Evolutionary conservation across 2,329 filamentous ascomycete genomes (phyloP).

Genomic region (Chaetomiaceae sp.): DNA sequence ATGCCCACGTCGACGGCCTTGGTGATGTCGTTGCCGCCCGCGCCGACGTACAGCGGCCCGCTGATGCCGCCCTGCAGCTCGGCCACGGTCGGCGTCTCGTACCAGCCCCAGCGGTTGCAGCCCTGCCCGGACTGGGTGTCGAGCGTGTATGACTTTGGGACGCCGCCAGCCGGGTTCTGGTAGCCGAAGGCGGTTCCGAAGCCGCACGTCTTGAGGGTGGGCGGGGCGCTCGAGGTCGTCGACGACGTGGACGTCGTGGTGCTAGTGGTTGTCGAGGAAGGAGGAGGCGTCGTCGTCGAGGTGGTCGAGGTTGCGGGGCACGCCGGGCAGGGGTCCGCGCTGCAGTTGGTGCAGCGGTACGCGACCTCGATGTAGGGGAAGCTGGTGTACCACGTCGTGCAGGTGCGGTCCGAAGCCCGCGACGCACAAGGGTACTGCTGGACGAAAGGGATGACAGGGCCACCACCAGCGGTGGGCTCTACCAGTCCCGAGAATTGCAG

Average conservation of each 20-base stretch:
- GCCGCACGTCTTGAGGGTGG: slow-evolving; percentile 2
- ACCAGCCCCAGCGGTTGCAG: slow-evolving; percentile 25
- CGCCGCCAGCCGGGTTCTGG: too few species aligned
- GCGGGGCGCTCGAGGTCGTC: too few species aligned
- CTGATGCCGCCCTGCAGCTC: slow-evolving; percentile 18
- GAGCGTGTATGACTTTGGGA: slow-evolving; percentile 10
- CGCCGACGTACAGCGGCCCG: slow-evolving; percentile 20
- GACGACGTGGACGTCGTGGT: too few species aligned
- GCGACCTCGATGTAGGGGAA: slow-evolving; percentile 7
- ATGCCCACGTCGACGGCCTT: slow-evolving; percentile 19
- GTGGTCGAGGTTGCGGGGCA: too few species aligned
- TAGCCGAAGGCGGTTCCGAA: slow-evolving; percentile 23
- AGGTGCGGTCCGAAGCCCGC: not conserved
- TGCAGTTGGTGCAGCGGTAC: slow-evolving; percentile 21
- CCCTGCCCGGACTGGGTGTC: slow-evolving; percentile 17
- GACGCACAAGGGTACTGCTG: slow-evolving; percentile 11
- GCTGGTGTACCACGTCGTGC: slow-evolving; percentile 4
- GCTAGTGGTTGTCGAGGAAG: too few species aligned
- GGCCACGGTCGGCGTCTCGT: slow-evolving; percentile 14
- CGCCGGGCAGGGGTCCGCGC: not conserved
- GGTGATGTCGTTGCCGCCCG: slow-evolving; percentile 23
- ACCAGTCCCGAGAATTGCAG: slow-evolving; percentile 7
- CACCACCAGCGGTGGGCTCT: not conserved
- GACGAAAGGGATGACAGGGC: not conserved
- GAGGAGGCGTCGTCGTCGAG: too few species aligned